These are phyloP conservation scores for Phytopythium helicoides DNA, from an alignment of 352 stramenopile genomes.

Conservation along the genomic window DNA sequence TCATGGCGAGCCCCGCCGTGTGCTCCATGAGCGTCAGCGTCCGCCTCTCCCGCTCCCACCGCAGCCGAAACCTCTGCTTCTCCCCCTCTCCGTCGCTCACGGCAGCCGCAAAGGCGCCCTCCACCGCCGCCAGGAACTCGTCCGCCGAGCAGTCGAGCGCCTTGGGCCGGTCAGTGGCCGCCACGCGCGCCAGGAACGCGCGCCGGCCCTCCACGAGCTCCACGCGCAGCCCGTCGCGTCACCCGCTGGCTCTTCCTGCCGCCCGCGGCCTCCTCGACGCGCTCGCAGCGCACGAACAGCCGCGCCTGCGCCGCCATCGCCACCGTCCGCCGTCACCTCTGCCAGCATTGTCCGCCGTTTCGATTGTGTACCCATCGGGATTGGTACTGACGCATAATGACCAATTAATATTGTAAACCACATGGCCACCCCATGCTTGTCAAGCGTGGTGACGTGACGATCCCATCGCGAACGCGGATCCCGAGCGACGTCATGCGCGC, in stretches of 20 bases:
- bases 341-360: conserved; percentile 8
- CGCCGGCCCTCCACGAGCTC: conserved; percentile 23
- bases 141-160: conserved; percentile 37
- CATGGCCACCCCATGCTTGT: conserved; percentile 3
- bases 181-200: conserved; percentile 30
- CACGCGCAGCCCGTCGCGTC: conserved; percentile 14
- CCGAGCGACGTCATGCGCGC: not conserved
- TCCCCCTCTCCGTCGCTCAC: not conserved
- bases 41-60: conserved; percentile 29
- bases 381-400: too few relatives aligned
- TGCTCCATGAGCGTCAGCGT: conserved; percentile 54
- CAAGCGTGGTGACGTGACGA: not conserved
- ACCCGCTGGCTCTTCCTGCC: conserved; percentile 1
- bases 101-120: conserved; percentile 11
- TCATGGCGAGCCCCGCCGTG: conserved; percentile 44
- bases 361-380: too few relatives aligned
- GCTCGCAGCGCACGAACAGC: conserved; percentile 29
- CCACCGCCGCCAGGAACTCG: conserved; percentile 34
- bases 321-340: conserved; percentile 21
- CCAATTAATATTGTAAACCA: conserved; percentile 7
- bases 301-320: conserved; percentile 6
- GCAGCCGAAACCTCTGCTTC: conserved; percentile 29
- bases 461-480: conserved; percentile 9
- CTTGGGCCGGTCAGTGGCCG: conserved; percentile 31
- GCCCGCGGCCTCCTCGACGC: conserved; percentile 1